These are phyloP conservation scores for Primulina huaijiensis DNA, from an alignment of 257 asterid genomes.

Conservation along the genomic window DNA sequence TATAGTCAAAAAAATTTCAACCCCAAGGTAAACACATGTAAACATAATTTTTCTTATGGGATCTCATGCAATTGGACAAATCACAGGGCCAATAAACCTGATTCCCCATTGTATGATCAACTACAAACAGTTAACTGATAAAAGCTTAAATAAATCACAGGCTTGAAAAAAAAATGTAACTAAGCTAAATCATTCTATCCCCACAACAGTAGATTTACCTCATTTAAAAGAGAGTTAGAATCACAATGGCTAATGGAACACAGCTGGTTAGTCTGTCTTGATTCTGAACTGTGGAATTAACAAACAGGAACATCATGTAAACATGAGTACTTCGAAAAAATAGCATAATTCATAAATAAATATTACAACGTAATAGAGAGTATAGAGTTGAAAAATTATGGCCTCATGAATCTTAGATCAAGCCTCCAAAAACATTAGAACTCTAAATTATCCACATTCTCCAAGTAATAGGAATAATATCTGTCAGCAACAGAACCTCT, in stretches of 20 bases:
- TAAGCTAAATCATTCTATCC: not conserved
- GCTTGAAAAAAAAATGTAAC: not conserved
- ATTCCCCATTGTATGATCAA: not conserved
- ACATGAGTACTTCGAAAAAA: conserved; percentile 4
- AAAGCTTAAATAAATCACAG: not conserved
- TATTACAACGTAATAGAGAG: not conserved
- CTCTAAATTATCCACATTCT: not conserved
- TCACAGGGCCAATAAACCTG: not conserved
- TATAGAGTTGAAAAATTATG: not conserved
- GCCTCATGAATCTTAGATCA: not conserved
- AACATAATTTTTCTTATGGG: not conserved
- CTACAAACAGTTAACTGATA: not conserved
- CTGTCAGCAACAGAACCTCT: not conserved
- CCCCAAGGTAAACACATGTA: not conserved
- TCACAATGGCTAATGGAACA: conserved; percentile 97
- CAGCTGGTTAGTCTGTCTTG: conserved; percentile 81
- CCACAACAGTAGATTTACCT: conserved; percentile 48
- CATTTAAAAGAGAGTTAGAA: conserved; percentile 83
- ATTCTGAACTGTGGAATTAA: conserved; percentile 68
- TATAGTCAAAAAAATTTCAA: not conserved
- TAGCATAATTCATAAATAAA: not conserved
- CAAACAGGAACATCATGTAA: conserved; percentile 30
- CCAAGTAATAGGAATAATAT: not conserved
- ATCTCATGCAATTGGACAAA: not conserved
- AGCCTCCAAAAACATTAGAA: not conserved